Percentiles rank a stretch among this genome's conserved stretches.
Conservation (phyloP, 768 basidiomycete genomes). For the Auriscalpium microsporum region DNA sequence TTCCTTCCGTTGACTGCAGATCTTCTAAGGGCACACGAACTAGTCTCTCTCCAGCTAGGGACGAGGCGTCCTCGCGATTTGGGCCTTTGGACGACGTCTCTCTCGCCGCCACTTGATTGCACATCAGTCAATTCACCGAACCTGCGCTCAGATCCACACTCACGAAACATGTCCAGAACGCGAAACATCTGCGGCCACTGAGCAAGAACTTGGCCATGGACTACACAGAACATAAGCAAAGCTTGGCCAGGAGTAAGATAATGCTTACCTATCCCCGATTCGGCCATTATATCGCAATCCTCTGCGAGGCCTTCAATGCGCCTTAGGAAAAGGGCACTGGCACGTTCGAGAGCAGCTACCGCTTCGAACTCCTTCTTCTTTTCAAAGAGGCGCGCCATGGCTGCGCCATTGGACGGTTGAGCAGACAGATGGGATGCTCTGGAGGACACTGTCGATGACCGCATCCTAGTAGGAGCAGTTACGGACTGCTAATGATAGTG, state of each 20-base stretch:
- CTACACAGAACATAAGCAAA: constrained; percentile 24
- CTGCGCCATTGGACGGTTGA: constrained; percentile 38
- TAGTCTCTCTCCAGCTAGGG: constrained; percentile 44
- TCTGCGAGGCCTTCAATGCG: constrained; percentile 61
- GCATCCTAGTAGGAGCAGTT: constrained; percentile 34
- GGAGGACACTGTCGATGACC: constrained; percentile 44
- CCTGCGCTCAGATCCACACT: constrained; percentile 15
- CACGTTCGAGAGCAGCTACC: constrained; percentile 60
- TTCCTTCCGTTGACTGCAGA: constrained; percentile 29
- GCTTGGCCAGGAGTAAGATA: no score
- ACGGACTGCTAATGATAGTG: no score
- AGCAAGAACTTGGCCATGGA: constrained; percentile 67
- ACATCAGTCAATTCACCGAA: no score
- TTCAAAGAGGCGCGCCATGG: constrained; percentile 50
- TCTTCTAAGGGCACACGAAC: constrained; percentile 72
- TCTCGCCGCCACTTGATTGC: constrained; percentile 13
- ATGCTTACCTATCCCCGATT: constrained; percentile 56
- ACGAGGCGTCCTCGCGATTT: constrained; percentile 14
- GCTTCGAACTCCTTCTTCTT: constrained; percentile 81
- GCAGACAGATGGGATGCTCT: constrained; percentile 41
- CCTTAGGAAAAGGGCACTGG: constrained; percentile 53
- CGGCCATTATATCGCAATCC: constrained; percentile 71
- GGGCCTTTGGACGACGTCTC: constrained; percentile 23
- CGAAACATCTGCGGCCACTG: constrained; percentile 83
- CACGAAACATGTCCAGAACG: constrained; percentile 62